A percentile compares a stretch with the other conserved stretches of the same genome.
phyloP scores from a whole-genome alignment of 23 red algal species.

The Gracilaria domingensis region DNA sequence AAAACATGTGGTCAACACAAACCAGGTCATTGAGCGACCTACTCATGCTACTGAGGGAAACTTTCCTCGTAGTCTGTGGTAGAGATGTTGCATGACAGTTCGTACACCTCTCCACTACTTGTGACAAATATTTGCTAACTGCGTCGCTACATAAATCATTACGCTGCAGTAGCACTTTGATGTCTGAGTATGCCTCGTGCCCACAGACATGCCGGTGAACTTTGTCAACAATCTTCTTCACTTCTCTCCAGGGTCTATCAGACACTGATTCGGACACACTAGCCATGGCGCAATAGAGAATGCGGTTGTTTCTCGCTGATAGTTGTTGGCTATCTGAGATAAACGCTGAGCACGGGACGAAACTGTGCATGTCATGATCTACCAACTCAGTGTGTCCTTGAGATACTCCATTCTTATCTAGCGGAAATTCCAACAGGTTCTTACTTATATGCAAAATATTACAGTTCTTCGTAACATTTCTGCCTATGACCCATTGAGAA shows the following conservation, averaged over 20 bases:
- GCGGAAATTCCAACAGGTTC: background rate
- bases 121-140: background rate
- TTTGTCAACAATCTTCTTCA: slow-evolving; percentile 25
- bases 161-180: slow-evolving; percentile 12
- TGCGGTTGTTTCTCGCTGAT: background rate
- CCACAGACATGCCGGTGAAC: slow-evolving; percentile 26
- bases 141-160: background rate
- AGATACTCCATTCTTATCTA: background rate
- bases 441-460: background rate
- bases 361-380: slow-evolving; percentile 15
- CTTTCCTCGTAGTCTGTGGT: background rate
- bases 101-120: background rate
- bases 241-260: background rate
- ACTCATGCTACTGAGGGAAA: too few species aligned
- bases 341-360: background rate
- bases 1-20: too few species aligned
- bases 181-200: background rate
- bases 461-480: background rate
- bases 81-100: background rate
- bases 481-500: background rate
- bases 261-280: background rate
- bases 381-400: background rate
- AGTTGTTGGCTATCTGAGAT: background rate
- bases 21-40: too few species aligned
- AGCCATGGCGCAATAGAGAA: background rate